A percentile compares a stretch with the other conserved stretches of the same genome.
These are phyloP conservation scores for Colletotrichum sp. DNA, from an alignment of 2,329 filamentous ascomycete species.

Conservation along the genomic window DNA sequence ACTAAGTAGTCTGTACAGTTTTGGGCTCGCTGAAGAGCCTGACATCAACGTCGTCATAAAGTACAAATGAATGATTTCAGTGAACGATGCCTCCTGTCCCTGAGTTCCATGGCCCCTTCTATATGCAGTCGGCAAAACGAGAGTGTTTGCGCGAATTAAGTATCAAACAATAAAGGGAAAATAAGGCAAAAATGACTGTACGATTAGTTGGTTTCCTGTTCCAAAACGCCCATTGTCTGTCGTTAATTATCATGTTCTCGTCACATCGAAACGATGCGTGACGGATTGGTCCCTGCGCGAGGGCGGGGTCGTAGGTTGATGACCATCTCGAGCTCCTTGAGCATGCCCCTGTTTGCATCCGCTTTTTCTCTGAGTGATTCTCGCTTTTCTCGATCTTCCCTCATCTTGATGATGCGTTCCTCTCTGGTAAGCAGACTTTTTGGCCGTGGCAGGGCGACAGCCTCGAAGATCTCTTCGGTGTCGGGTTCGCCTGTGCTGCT, in stretches of 20 bases:
- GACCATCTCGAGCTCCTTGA: slow-evolving; percentile 90
- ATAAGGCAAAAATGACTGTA: slow-evolving; percentile 15
- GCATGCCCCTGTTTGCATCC: slow-evolving; percentile 87
- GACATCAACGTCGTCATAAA: slow-evolving; percentile 10
- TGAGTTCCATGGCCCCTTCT: not conserved
- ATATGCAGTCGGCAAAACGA: not conserved
- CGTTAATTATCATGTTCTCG: slow-evolving; percentile 23
- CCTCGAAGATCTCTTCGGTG: slow-evolving; percentile 87
- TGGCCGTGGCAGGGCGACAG: slow-evolving; percentile 75
- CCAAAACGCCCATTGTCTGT: slow-evolving; percentile 13
- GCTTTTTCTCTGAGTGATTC: slow-evolving; percentile 74
- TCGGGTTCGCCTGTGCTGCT: slow-evolving; percentile 65
- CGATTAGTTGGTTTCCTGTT: slow-evolving; percentile 6
- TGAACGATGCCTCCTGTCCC: not conserved
- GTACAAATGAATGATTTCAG: not conserved
- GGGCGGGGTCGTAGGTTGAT: slow-evolving; percentile 63
- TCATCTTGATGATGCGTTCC: slow-evolving; percentile 86
- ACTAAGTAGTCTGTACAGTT: not conserved
- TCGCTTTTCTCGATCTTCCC: slow-evolving; percentile 81
- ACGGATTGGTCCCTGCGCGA: slow-evolving; percentile 38
- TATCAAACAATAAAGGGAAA: not conserved
- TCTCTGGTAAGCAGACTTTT: slow-evolving; percentile 78
- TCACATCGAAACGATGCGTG: slow-evolving; percentile 50
- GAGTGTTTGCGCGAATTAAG: not conserved
- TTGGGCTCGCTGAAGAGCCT: not conserved